phyloP scores from a whole-genome alignment of 345 rosid species.

The Brassica incana region DNA sequence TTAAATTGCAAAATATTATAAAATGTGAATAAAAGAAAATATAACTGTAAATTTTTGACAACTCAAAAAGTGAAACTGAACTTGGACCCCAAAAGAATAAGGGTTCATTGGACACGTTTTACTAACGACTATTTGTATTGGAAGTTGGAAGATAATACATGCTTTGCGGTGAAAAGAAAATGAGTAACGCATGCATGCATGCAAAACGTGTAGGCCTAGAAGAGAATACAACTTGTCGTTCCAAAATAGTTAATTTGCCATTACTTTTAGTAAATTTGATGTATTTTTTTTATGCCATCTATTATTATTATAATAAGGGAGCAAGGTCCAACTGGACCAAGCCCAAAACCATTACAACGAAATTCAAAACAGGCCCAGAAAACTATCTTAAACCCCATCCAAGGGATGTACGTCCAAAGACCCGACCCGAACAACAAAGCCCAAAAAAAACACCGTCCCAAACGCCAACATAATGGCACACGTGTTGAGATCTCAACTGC shows the following conservation, averaged over 20 bases:
- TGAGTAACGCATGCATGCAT: constrained; percentile 31
- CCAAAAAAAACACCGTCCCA: too few species aligned
- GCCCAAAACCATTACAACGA: too few species aligned
- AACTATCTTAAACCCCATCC: too few species aligned
- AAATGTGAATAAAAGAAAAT: background rate
- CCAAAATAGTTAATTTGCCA: background rate
- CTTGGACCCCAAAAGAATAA: background rate
- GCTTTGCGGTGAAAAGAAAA: background rate
- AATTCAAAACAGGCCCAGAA: too few species aligned
- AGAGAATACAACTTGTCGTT: constrained; percentile 8
- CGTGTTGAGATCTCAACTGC: too few species aligned
- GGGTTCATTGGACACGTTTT: background rate
- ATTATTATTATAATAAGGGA: too few species aligned
- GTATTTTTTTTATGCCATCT: background rate
- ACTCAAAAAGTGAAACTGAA: constrained; percentile 8
- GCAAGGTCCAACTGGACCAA: too few species aligned
- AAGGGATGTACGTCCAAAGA: too few species aligned
- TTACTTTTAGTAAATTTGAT: background rate
- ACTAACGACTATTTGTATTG: constrained; percentile 1
- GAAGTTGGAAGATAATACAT: constrained; percentile 6
- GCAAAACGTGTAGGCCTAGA: constrained; percentile 20
- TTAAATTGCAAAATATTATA: background rate
- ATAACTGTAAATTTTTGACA: background rate
- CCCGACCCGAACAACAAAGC: too few species aligned
- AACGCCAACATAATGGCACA: too few species aligned